Percentiles rank a stretch among this genome's conserved stretches.
Conservation (phyloP, 1,284 basidiomycete species). For the Athelia psychrophila region DNA sequence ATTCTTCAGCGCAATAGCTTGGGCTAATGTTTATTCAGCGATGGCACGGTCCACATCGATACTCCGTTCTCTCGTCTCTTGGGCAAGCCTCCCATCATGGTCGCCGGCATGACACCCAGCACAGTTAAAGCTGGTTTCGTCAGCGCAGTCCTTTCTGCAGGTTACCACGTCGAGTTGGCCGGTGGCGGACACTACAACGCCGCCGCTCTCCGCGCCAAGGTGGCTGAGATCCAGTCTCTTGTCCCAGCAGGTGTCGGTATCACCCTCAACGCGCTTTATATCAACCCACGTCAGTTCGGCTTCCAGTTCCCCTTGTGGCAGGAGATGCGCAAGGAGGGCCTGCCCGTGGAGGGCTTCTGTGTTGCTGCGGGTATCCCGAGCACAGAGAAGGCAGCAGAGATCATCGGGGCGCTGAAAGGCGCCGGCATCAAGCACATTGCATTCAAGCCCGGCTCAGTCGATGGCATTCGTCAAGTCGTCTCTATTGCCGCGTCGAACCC, state of each 20-base stretch:
- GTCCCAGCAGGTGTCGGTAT: slow-evolving; percentile 88
- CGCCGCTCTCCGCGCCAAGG: slow-evolving; percentile 83
- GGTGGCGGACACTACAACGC: slow-evolving; percentile 98
- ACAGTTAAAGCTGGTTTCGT: slow-evolving; percentile 94
- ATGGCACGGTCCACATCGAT: slow-evolving; percentile 90
- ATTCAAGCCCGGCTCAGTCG: slow-evolving; percentile 97
- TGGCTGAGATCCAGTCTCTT: slow-evolving; percentile 83
- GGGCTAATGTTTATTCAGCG: slow-evolving; percentile 42
- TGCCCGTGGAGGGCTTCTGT: slow-evolving; percentile 97
- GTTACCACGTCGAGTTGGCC: slow-evolving; percentile 95
- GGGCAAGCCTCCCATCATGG: slow-evolving; percentile 97
- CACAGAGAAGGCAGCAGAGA: slow-evolving; percentile 92
- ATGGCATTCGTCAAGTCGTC: slow-evolving; percentile 95
- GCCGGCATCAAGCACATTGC: slow-evolving; percentile 93
- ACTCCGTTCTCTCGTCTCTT: slow-evolving; percentile 95
- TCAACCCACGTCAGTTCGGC: slow-evolving; percentile 95
- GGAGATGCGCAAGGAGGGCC: slow-evolving; percentile 93
- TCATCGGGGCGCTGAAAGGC: slow-evolving; percentile 73
- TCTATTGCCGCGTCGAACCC: slow-evolving; percentile 95
- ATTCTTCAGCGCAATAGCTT: slow-evolving; percentile 3
- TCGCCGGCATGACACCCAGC: slow-evolving; percentile 96
- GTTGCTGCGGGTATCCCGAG: slow-evolving; percentile 95
- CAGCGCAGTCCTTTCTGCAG: slow-evolving; percentile 88
- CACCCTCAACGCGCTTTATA: slow-evolving; percentile 95
- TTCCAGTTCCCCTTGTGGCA: slow-evolving; percentile 99